These are phyloP conservation scores for Phytophthora capsici DNA, from an alignment of 352 stramenopile genomes.

Conservation along the genomic window DNA sequence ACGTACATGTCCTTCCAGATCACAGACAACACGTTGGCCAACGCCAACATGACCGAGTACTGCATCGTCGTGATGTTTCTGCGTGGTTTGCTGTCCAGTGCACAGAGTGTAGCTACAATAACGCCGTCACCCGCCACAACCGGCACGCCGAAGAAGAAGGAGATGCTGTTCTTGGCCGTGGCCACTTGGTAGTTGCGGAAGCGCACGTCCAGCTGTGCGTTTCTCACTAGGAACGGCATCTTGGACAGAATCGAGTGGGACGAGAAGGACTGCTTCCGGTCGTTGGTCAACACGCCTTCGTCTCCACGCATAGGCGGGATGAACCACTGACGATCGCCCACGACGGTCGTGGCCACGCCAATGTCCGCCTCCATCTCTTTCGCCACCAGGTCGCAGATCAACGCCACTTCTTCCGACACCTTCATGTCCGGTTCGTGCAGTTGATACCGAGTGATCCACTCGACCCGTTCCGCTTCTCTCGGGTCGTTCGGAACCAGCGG, in stretches of 20 bases:
- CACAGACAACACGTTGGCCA: slow-evolving; percentile 29
- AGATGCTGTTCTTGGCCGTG: slow-evolving; percentile 25
- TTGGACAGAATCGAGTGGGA: slow-evolving; percentile 38
- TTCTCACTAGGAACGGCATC: slow-evolving; percentile 51
- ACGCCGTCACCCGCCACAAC: slow-evolving; percentile 31
- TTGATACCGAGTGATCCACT: slow-evolving; percentile 42
- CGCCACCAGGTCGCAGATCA: slow-evolving; percentile 56
- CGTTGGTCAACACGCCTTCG: slow-evolving; percentile 12
- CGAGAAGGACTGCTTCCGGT: slow-evolving; percentile 45
- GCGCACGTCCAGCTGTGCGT: slow-evolving; percentile 53
- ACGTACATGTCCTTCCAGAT: slow-evolving; percentile 19
- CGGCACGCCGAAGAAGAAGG: slow-evolving; percentile 53
- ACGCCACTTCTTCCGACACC: slow-evolving; percentile 39
- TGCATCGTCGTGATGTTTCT: slow-evolving; percentile 64
- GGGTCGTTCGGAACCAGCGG: slow-evolving; percentile 27
- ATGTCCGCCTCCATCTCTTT: slow-evolving; percentile 52
- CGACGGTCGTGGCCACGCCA: slow-evolving; percentile 42
- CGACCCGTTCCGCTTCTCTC: slow-evolving; percentile 35
- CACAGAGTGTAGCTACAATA: slow-evolving; percentile 45
- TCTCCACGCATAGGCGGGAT: slow-evolving; percentile 20
- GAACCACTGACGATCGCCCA: slow-evolving; percentile 31
- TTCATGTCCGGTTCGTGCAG: slow-evolving; percentile 22
- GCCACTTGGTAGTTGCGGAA: slow-evolving; percentile 50
- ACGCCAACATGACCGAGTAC: slow-evolving; percentile 50
- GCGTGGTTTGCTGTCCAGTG: slow-evolving; percentile 46